Evolutionary conservation across 257 asterid species (phyloP), one percentile per base, ranked within the genome.

Genomic region (Solanum pennellii): DNA sequence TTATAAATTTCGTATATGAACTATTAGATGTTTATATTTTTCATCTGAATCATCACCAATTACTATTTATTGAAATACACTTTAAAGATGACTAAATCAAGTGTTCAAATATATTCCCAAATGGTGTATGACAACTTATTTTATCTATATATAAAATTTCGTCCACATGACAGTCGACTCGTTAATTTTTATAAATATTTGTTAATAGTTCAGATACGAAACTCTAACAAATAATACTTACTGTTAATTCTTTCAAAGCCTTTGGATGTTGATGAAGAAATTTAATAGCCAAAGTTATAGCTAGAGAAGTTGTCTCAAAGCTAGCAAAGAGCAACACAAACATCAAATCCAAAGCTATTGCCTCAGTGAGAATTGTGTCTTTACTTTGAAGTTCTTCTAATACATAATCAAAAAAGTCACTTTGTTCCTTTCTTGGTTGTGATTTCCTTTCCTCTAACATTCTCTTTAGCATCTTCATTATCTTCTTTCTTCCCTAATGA

Each of bases 271-370:
- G 96, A 12, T 9, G 75, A 3, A 96, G 94, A 74, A 95, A 90
- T 52, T 94, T 96, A 27, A 91, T 62, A 8, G 96, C 97, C 35
- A 92, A 89, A 89, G 98, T 94, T 87, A 95, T 91, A 23, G 98
- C 99, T 47, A 93, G 79, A 73, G 99, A 96, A 87, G 98, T 96
- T 20, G 99, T 96, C 86, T 95, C 98, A 27, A 90, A 94, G 96
- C 97, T 96, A 89, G 94, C 99, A 88, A 96, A 96, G 87, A 96
- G 98, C 59, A 96, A 86, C 75, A 95, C 96, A 71, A 96, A 96
- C 98, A 96, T 96, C 92, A 96, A 93, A 88, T 96, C 99, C 80
- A 95, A 92, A 87, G 96, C 98, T 84, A 96, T 96, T 13, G 87
- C 92, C 91, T 95, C 98, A 0, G 98, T 96, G 35, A 96, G 92